Percentiles rank a stretch among this genome's conserved stretches.
Conservation (phyloP, 2,329 filamentous ascomycete species). For the Herpotrichia juniperi region DNA sequence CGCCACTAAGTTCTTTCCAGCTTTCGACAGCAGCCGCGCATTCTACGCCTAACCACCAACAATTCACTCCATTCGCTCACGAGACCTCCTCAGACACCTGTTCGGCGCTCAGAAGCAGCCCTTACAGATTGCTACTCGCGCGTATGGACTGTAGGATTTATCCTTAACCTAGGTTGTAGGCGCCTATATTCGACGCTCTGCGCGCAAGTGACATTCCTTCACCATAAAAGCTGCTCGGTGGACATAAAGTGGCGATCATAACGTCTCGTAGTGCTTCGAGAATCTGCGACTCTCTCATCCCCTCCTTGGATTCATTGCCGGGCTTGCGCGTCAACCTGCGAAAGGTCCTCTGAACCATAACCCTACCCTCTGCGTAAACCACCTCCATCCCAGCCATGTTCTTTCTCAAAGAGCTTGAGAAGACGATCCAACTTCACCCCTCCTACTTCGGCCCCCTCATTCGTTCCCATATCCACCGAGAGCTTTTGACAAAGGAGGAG, state of each 20-base stretch:
- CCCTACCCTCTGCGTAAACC: not conserved
- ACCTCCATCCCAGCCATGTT: conserved; percentile 69
- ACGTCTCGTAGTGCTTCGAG: not conserved
- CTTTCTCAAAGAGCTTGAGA: conserved; percentile 96
- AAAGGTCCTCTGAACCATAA: not conserved
- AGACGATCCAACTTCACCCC: conserved; percentile 91
- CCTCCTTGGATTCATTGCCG: not conserved
- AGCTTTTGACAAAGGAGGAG: conserved; percentile 91
- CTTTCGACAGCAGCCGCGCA: not conserved
- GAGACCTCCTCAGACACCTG: not conserved
- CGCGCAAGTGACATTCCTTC: not conserved
- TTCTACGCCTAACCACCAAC: not conserved
- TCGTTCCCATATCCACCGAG: conserved; percentile 86
- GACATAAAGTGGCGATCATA: not conserved
- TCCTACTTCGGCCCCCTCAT: conserved; percentile 97
- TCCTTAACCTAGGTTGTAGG: conserved; percentile 31
- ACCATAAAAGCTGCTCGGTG: not conserved
- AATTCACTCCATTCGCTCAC: not conserved
- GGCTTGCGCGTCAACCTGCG: not conserved
- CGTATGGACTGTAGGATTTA: conserved; percentile 33
- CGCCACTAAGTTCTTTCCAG: not conserved
- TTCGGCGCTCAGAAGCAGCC: not conserved
- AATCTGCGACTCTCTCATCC: not conserved
- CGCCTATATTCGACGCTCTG: conserved; percentile 22
- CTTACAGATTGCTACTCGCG: conserved; percentile 14